These are phyloP conservation scores for Cercospora zeae-maydis DNA, from an alignment of 2,329 filamentous ascomycete genomes.

Conservation along the genomic window DNA sequence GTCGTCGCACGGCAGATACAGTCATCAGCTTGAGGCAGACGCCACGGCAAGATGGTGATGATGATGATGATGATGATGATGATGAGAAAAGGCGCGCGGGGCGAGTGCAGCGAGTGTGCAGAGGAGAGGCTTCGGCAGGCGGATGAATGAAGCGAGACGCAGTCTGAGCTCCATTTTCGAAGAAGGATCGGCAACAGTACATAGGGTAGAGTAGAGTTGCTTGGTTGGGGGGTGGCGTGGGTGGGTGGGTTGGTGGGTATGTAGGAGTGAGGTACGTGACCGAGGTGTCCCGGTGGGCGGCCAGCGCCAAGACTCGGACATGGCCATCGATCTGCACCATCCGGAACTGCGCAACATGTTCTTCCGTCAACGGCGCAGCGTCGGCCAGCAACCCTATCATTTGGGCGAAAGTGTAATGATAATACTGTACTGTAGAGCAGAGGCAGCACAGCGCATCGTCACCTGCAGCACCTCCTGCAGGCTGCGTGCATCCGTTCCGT, in stretches of 20 bases:
- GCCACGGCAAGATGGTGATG: background rate
- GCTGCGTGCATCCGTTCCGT: background rate
- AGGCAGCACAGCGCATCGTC: background rate
- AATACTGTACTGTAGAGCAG: background rate
- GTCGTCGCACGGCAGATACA: background rate
- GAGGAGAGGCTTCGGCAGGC: constrained; percentile 1
- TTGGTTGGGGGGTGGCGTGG: too few relatives aligned
- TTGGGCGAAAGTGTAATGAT: background rate
- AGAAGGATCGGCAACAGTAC: background rate
- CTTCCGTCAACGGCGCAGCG: background rate
- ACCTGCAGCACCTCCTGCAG: constrained; percentile 7
- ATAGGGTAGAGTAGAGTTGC: too few relatives aligned
- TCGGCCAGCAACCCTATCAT: background rate
- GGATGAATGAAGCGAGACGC: background rate
- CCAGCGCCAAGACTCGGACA: too few relatives aligned
- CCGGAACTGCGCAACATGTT: background rate
- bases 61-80: too few relatives aligned
- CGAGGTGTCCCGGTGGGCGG: background rate
- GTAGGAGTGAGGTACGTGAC: background rate
- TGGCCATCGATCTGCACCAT: background rate
- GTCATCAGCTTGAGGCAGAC: background rate
- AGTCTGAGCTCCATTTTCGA: background rate
- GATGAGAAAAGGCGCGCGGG: constrained; percentile 2
- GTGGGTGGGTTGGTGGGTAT: too few relatives aligned
- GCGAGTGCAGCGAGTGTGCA: background rate